Percentiles rank a stretch among this genome's conserved stretches.
These are phyloP conservation scores for Alternaria arborescens DNA, from an alignment of 2,329 filamentous ascomycete species.

Conservation along the genomic window DNA sequence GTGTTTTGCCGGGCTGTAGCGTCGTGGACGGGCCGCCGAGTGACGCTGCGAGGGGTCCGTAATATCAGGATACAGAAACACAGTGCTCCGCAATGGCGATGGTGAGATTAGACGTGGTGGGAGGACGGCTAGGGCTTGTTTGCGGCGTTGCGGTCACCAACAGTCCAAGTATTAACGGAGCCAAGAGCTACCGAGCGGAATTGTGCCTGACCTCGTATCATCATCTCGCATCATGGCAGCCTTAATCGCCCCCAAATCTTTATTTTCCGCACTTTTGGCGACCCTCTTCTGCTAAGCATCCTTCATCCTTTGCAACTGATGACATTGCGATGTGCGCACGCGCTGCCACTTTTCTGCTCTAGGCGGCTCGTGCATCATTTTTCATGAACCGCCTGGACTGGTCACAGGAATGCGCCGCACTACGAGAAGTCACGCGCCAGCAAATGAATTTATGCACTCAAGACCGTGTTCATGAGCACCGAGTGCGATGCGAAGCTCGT, in stretches of 20 bases:
- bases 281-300: background rate
- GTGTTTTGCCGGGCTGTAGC: conserved; percentile 23
- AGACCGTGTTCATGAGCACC: background rate
- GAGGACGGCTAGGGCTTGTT: conserved; percentile 5
- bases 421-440: background rate
- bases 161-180: conserved; percentile 4
- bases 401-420: background rate
- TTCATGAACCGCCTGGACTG: background rate
- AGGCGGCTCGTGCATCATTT: background rate
- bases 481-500: conserved; percentile 3
- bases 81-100: conserved; percentile 3
- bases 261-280: background rate
- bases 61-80: background rate
- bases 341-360: background rate
- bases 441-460: background rate
- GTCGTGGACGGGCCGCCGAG: conserved; percentile 24
- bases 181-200: conserved; percentile 7
- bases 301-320: background rate
- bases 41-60: conserved; percentile 5
- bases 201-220: conserved; percentile 6
- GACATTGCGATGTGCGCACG: background rate
- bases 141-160: conserved; percentile 3
- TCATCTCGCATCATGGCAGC: conserved; percentile 2
- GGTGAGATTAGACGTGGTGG: conserved; percentile 1
- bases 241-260: background rate